Percentiles rank a stretch among this genome's conserved stretches.
Conservation (phyloP, 1,284 basidiomycete genomes). For the Stereum hirsutum region DNA sequence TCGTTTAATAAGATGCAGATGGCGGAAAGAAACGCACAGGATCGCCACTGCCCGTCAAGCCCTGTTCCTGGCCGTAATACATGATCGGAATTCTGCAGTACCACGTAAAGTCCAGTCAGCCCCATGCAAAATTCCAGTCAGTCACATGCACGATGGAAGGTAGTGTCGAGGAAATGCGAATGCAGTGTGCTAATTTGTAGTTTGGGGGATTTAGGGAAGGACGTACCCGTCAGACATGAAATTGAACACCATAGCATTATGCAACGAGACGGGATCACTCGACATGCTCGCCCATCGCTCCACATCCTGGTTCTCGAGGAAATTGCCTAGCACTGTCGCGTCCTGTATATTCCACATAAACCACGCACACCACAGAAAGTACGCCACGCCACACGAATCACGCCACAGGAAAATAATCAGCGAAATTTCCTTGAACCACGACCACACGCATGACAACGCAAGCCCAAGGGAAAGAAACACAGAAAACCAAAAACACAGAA, state of each 20-base stretch:
- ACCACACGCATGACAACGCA: too few species aligned
- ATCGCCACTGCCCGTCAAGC: conserved; percentile 47
- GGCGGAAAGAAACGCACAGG: conserved; percentile 34
- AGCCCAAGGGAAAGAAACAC: too few species aligned
- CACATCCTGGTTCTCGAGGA: conserved; percentile 79
- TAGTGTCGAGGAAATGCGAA: too few species aligned
- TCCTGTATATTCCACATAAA: too few species aligned
- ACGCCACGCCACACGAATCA: too few species aligned
- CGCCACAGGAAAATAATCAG: too few species aligned
- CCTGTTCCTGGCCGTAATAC: conserved; percentile 78
- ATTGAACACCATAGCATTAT: conserved; percentile 48
- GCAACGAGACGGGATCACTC: conserved; percentile 52
- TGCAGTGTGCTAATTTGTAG: neutral
- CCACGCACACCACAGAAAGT: too few species aligned
- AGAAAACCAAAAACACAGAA: neutral
- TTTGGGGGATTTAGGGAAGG: conserved; percentile 7
- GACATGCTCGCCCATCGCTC: conserved; percentile 64
- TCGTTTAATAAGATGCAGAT: neutral
- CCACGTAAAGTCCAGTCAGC: too few species aligned
- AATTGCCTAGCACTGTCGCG: conserved; percentile 58
- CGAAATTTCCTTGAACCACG: too few species aligned
- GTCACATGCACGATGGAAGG: too few species aligned
- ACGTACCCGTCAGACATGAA: conserved; percentile 55
- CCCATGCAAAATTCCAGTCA: too few species aligned
- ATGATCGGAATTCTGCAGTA: conserved; percentile 59